Conservation (phyloP, 176 grass and related monocot genomes). For the Aegilops umbellulata region DNA sequence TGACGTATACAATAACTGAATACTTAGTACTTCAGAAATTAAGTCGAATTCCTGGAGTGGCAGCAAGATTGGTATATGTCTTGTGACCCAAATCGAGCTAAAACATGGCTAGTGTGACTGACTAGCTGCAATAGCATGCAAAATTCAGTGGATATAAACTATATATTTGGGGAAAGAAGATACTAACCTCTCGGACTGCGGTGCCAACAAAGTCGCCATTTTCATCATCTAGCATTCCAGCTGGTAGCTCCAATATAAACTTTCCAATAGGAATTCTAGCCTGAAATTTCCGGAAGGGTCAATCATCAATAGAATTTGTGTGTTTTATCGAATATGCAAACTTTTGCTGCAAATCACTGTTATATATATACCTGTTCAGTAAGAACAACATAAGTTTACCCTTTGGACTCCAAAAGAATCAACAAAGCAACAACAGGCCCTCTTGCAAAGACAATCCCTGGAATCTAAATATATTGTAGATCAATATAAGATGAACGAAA, state of each 20-base stretch:
- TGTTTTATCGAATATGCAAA: neutral
- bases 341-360: neutral
- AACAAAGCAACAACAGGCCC: constrained; percentile 78
- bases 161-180: neutral
- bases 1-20: no score
- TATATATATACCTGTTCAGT: constrained; percentile 59
- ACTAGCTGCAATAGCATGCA: neutral
- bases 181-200: constrained; percentile 74
- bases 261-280: constrained; percentile 86
- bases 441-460: constrained; percentile 96
- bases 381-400: constrained; percentile 69
- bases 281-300: constrained; percentile 29
- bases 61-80: neutral
- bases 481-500: constrained; percentile 18
- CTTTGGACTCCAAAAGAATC: constrained; percentile 81
- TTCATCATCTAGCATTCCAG: constrained; percentile 95
- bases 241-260: constrained; percentile 77
- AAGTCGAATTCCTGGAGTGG: no score
- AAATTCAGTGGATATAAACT: neutral
- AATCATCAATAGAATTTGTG: constrained; percentile 4
- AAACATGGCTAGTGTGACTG: neutral
- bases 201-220: constrained; percentile 86
- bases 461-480: constrained; percentile 60
- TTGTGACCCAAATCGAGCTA: neutral
- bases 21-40: no score